These are phyloP conservation scores for Phytophthora idaei DNA, from an alignment of 352 stramenopile genomes.

Conservation along the genomic window DNA sequence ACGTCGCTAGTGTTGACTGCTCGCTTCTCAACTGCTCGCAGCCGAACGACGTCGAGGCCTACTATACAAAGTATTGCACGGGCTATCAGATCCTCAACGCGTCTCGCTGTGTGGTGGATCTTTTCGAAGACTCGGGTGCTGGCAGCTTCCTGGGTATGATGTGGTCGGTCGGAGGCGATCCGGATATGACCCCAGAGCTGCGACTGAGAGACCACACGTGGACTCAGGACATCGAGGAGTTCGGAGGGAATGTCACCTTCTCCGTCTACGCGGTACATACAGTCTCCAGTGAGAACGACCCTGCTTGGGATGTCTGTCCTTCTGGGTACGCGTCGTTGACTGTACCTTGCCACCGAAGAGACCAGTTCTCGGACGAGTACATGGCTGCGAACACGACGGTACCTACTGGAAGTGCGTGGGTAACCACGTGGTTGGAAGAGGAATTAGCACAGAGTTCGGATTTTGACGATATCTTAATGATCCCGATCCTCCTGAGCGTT, in stretches of 20 bases:
- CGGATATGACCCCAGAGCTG: conserved; percentile 15
- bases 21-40: conserved; percentile 34
- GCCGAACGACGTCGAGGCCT: conserved; percentile 22
- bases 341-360: conserved; percentile 19
- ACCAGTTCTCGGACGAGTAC: conserved; percentile 16
- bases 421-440: conserved; percentile 28
- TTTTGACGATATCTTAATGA: conserved; percentile 12
- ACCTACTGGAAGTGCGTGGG: conserved; percentile 19
- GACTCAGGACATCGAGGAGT: conserved; percentile 20
- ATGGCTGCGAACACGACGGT: conserved; percentile 22
- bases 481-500: too few species aligned
- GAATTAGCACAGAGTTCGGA: conserved; percentile 13
- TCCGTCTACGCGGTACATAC: conserved; percentile 34
- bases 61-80: conserved; percentile 35
- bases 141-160: conserved; percentile 29
- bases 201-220: conserved; percentile 31
- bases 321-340: conserved; percentile 24
- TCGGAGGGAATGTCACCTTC: conserved; percentile 23
- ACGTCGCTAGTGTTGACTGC: conserved; percentile 30
- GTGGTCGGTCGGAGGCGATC: conserved; percentile 33
- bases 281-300: conserved; percentile 8
- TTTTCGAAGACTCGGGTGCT: conserved; percentile 12
- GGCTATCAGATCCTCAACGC: conserved; percentile 44
- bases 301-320: conserved; percentile 28
- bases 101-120: conserved; percentile 36